Evolutionary conservation across 2,329 filamentous ascomycete species (phyloP).

Genomic region (Aspergillus pseudoterreus): DNA sequence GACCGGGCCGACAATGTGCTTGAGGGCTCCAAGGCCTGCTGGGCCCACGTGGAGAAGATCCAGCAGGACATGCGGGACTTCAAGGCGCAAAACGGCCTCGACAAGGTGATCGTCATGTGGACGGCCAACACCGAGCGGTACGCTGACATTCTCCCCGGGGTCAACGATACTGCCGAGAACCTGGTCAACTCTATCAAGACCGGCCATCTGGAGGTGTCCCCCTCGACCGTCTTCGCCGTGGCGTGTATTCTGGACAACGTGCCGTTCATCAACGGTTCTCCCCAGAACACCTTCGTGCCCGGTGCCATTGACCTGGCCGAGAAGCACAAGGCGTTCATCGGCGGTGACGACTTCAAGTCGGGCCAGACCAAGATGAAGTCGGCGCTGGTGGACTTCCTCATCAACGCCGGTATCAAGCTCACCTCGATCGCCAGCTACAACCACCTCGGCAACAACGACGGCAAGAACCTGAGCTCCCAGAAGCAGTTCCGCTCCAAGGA

Average conservation of each 20-base stretch:
- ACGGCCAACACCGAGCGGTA: slow-evolving; percentile 98
- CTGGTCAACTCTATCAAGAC: slow-evolving; percentile 80
- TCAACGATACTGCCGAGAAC: slow-evolving; percentile 97
- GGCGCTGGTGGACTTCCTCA: slow-evolving; percentile 94
- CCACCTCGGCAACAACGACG: slow-evolving; percentile 98
- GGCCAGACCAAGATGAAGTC: slow-evolving; percentile 99
- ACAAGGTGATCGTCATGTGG: slow-evolving; percentile 97
- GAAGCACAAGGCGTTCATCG: slow-evolving; percentile 83
- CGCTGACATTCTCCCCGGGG: slow-evolving; percentile 77
- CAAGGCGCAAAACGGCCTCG: slow-evolving; percentile 77
- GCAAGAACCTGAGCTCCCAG: slow-evolving; percentile 96
- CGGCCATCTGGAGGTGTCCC: slow-evolving; percentile 87
- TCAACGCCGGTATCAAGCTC: slow-evolving; percentile 97
- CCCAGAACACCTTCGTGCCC: slow-evolving; percentile 97
- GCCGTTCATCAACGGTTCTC: slow-evolving; percentile 98
- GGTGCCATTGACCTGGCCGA: slow-evolving; percentile 87
- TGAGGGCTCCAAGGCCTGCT: slow-evolving; percentile 76
- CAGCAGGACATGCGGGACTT: slow-evolving; percentile 91
- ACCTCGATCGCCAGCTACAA: slow-evolving; percentile 99
- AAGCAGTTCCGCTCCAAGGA: slow-evolving; percentile 99
- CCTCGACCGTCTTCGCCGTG: slow-evolving; percentile 93
- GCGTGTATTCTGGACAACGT: slow-evolving; percentile 84
- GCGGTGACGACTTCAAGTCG: slow-evolving; percentile 99
- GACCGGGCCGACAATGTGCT: slow-evolving; percentile 91
- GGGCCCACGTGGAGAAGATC: slow-evolving; percentile 86